Conservation (phyloP, 805 yeast genomes). For the Clavispora asparagi region DNA sequence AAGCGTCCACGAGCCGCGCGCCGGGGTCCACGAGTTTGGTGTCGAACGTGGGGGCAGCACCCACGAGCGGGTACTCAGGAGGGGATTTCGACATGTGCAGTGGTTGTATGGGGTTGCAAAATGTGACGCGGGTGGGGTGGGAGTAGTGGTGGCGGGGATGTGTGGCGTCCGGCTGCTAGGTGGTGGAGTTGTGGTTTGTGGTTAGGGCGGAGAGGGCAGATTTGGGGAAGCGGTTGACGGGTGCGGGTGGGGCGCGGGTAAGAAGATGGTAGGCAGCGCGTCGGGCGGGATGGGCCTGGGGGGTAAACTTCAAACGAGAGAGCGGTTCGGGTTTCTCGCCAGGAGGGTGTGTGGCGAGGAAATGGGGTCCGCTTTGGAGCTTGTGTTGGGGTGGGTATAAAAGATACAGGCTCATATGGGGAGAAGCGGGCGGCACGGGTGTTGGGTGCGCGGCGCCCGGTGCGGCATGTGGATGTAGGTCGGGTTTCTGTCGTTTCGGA, state of each 20-base stretch:
- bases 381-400: neutral
- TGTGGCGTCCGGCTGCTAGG: no score
- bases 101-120: neutral
- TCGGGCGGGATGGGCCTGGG: no score
- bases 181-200: neutral
- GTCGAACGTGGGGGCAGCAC: conserved; percentile 25
- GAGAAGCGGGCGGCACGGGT: conserved; percentile 1
- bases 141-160: no score
- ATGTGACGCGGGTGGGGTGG: no score
- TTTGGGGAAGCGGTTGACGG: no score
- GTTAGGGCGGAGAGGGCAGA: no score
- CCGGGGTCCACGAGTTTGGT: conserved; percentile 25
- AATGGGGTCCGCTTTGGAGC: neutral
- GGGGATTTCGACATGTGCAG: conserved; percentile 18
- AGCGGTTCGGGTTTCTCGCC: neutral
- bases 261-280: no score
- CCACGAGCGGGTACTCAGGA: conserved; percentile 30
- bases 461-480: neutral
- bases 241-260: no score
- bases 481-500: neutral
- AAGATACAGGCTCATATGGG: neutral
- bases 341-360: neutral
- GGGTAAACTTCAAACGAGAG: no score
- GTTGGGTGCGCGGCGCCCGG: neutral
- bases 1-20: conserved; percentile 27